Evolutionary conservation across 2,329 filamentous ascomycete species (phyloP), one percentile per base, ranked within the genome.

Genomic region (Hypoxylon sp.): DNA sequence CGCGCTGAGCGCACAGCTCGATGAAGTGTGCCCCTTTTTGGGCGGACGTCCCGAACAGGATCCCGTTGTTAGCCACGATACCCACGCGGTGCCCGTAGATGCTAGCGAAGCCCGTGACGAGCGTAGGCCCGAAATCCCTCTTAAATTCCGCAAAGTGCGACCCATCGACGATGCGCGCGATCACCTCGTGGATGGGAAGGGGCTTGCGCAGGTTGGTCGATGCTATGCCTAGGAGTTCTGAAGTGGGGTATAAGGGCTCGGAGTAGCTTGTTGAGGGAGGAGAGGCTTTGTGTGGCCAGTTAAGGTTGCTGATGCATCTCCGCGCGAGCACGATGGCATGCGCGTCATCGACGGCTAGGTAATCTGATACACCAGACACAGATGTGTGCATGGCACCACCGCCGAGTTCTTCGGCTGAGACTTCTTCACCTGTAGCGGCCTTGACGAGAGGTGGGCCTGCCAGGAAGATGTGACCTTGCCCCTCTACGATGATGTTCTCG

Each of bases 21-120:
- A 98, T 94, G 80, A 99, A 99, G 82, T 99, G 96, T 0, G 96
- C 94, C 37, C 94, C 96, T 82, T 99, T 99, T 68, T 97, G 86
- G 8, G 94, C 91, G 9, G 93, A 94, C 56, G 94, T 89, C 61
- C 92, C 94, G 84, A 98, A 97, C 5, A 99, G 86, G 74, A 98
- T 97, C 60, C 96, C 96, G 75, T 98, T 96, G 83, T 98, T 98
- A 70, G 95, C 95, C 17, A 99, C 86, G 75, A 99, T 97, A 70
- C 95, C 95, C 17, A 98, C 94, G 59, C 89, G 92, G 72, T 97
- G 92, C 47, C 94, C 94, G 80, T 97, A 92, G 77, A 98, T 97
- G 74, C 86, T 87, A 1, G 93, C 95, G 78, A 98, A 98, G 44
- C 95, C 94, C 0, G 95, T 98, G 51, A 98, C 92, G 6, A 99